A percentile compares a stretch with the other conserved stretches of the same genome.
Evolutionary conservation across 2,329 filamentous ascomycete genomes (phyloP).

Genomic region (Sporothrix pallida): DNA sequence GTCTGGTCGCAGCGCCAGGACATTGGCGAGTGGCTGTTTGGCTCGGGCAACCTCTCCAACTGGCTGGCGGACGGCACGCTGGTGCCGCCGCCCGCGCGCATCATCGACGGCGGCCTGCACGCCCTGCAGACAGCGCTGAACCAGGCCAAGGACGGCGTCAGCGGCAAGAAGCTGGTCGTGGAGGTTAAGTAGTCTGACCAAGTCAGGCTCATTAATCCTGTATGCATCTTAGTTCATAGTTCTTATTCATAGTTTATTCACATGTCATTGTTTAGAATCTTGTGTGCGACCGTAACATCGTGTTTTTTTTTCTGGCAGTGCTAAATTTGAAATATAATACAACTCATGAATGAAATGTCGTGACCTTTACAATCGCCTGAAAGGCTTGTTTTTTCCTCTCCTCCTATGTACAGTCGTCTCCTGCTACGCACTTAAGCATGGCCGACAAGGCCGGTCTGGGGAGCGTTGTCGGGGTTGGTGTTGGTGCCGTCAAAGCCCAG

Average conservation of each 20-base stretch:
- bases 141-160: background rate
- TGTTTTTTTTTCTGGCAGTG: slow-evolving; percentile 29
- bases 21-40: background rate
- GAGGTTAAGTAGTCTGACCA: background rate
- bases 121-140: background rate
- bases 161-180: slow-evolving; percentile 13
- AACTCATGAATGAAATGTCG: slow-evolving; percentile 24
- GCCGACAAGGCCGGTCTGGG: slow-evolving; percentile 47
- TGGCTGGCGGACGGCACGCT: slow-evolving; percentile 3
- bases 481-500: slow-evolving; percentile 50
- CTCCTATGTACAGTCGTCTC: slow-evolving; percentile 41
- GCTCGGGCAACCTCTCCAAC: slow-evolving; percentile 8
- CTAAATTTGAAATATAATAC: slow-evolving; percentile 29
- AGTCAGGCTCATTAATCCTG: background rate
- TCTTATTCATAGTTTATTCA: background rate
- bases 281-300: slow-evolving; percentile 26
- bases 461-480: slow-evolving; percentile 50
- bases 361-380: background rate
- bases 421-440: slow-evolving; percentile 44
- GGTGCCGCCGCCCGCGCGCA: background rate
- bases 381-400: too few species aligned
- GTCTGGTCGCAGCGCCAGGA: background rate
- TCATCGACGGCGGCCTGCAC: background rate
- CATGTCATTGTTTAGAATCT: background rate
- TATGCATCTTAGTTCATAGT: background rate